Evolutionary conservation across 768 basidiomycete species (phyloP), one percentile per base, ranked within the genome.

Genomic region (Rhodotorula diobovata): DNA sequence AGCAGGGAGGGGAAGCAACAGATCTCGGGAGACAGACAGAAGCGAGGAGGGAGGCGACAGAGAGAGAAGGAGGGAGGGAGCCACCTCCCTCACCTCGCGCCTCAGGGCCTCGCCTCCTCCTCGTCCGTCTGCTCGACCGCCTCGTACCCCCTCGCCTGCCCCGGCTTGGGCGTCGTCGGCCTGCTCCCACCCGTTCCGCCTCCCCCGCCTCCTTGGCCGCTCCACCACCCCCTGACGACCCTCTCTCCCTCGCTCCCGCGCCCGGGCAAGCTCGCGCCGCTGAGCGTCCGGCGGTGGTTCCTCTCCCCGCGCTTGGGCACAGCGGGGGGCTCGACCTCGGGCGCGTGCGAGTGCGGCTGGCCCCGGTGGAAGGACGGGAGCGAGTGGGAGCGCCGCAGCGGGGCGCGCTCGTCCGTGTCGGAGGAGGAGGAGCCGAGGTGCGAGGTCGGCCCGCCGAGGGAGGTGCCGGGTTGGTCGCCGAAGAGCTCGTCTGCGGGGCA

Each of bases 311-410:
- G 85, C 84, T 53, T 87, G 43, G 8, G n/a, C 14, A 50, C 48
- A 8, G 23, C 48, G 23, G 70, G 70, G 11, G 70, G 70, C 59
- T 71, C 70, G 35, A 56, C 34, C 1, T 15, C 50, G 12, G 43
- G 25, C 0, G 48, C 34, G 57, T 71, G 70, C 11, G 50, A 43
- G 66, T 71, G 70, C 15, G 66, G 70, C 20, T 35, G 61, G 28
- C 70, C 70, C 16, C 57, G 65, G 41, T 58, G 65, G 9, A 86
- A 88, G 21, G 56, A 43, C 9, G 83, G 85, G 51, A 88, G 86
- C 80, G 93, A 91, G 78, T 90, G 90, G 2, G 87, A 87, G 4
- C 89, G 90, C 79, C 92, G 89, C 76, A 88, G 85, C 46, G 72
- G 70, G 2, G 61, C 65, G 45, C 32, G 56, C 23, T 79, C 80